Percentiles rank a stretch among this genome's conserved stretches.
Conservation (phyloP, 139 green algal genomes). For the Bryopsis sp. region DNA sequence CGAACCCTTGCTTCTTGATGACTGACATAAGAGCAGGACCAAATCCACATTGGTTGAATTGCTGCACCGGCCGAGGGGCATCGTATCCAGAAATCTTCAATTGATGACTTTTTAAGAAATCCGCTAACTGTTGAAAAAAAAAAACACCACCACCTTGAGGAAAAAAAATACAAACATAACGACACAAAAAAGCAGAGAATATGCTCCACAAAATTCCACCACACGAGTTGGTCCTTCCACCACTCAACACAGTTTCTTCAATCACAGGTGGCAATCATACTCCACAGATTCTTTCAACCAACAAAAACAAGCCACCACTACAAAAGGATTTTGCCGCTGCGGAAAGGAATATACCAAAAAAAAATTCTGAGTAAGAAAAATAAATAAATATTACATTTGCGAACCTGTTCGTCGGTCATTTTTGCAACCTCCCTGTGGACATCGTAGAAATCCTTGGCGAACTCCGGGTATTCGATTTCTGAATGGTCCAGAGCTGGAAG, state of each 20-base stretch:
- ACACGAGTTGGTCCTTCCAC: not conserved
- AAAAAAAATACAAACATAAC: no score
- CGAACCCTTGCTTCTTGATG: conserved; percentile 49
- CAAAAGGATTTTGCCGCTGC: conserved; percentile 3
- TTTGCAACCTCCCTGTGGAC: conserved; percentile 43
- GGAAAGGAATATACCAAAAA: not conserved
- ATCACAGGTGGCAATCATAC: not conserved
- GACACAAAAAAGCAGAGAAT: no score
- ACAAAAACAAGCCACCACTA: conserved; percentile 10
- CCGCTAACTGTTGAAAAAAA: no score
- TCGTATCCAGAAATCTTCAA: conserved; percentile 61
- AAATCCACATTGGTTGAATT: conserved; percentile 73
- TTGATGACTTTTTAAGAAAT: conserved; percentile 35
- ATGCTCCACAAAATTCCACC: conserved; percentile 25
- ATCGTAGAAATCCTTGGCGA: conserved; percentile 80
- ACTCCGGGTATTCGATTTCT: conserved; percentile 56
- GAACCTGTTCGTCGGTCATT: conserved; percentile 57
- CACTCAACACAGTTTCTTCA: not conserved
- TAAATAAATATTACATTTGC: not conserved
- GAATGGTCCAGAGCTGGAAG: conserved; percentile 55
- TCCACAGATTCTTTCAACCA: not conserved
- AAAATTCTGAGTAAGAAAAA: not conserved
- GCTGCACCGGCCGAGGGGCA: conserved; percentile 47
- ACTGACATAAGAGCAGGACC: conserved; percentile 47
- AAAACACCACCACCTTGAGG: no score